Conservation (phyloP, 2,329 filamentous ascomycete genomes). For the Gliomastix tumulicola region DNA sequence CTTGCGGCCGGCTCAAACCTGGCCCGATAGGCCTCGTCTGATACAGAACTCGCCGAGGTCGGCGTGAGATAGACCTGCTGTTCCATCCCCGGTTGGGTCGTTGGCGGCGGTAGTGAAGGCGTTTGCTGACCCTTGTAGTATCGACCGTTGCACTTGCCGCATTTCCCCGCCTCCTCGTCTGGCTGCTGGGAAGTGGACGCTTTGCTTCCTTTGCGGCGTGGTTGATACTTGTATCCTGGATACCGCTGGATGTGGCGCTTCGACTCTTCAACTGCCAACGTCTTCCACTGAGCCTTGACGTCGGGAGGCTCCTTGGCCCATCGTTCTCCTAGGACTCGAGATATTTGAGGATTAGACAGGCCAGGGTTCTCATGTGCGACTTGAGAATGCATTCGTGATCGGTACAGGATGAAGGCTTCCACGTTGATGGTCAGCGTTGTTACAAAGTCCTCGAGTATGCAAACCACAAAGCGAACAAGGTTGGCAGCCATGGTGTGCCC, state of each 20-base stretch:
- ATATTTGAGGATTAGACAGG: slow-evolving; percentile 90
- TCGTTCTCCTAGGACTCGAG: slow-evolving; percentile 91
- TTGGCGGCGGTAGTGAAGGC: too few relatives aligned
- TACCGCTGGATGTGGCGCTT: slow-evolving; percentile 81
- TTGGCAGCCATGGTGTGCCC: too few relatives aligned
- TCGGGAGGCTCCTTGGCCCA: slow-evolving; percentile 74
- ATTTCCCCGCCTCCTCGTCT: slow-evolving; percentile 50
- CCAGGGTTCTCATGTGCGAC: slow-evolving; percentile 81
- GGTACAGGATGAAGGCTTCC: slow-evolving; percentile 93
- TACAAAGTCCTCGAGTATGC: too few relatives aligned
- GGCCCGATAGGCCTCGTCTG: too few relatives aligned
- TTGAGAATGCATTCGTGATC: slow-evolving; percentile 80
- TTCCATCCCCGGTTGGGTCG: too few relatives aligned
- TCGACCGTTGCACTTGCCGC: slow-evolving; percentile 63
- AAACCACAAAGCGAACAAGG: too few relatives aligned
- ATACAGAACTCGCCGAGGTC: too few relatives aligned
- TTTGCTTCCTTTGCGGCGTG: slow-evolving; percentile 44
- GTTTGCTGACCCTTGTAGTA: too few relatives aligned
- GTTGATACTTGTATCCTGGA: slow-evolving; percentile 91
- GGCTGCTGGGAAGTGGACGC: neutral
- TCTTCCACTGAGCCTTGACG: slow-evolving; percentile 80
- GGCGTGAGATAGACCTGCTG: too few relatives aligned
- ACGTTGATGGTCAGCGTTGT: too few relatives aligned
- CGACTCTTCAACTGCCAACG: slow-evolving; percentile 89
- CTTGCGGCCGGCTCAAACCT: too few relatives aligned